phyloP scores from a whole-genome alignment of 768 basidiomycete species.

The Pisolithus albus region DNA sequence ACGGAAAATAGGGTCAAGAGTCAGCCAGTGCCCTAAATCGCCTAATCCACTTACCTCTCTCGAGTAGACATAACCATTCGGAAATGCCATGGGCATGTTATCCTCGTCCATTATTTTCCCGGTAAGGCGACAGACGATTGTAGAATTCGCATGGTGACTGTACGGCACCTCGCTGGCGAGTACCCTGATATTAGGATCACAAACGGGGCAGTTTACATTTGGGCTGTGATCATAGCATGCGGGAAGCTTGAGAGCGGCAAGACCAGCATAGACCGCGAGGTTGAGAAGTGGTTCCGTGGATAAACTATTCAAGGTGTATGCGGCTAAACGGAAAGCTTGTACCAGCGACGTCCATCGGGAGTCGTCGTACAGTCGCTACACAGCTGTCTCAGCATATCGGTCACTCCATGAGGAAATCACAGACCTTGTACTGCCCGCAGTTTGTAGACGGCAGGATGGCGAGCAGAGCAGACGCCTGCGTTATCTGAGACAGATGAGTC shows the following conservation, averaged over 20 bases:
- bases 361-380: conserved; percentile 75
- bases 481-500: conserved; percentile 72
- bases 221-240: conserved; percentile 66
- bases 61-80: conserved; percentile 91
- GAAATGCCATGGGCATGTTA: conserved; percentile 88
- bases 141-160: conserved; percentile 93
- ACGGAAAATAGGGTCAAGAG: not conserved
- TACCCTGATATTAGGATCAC: conserved; percentile 67
- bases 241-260: conserved; percentile 85
- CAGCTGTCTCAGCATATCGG: conserved; percentile 8
- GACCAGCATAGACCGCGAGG: conserved; percentile 84
- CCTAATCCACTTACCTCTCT: conserved; percentile 56
- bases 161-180: conserved; percentile 84
- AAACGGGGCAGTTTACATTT: conserved; percentile 89
- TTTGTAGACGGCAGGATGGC: conserved; percentile 66
- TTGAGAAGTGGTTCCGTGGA: conserved; percentile 83
- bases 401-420: conserved; percentile 10
- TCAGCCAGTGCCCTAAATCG: conserved; percentile 2
- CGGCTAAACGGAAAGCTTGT: conserved; percentile 75
- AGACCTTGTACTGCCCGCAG: conserved; percentile 75
- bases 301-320: conserved; percentile 81
- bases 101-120: conserved; percentile 94
- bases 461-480: conserved; percentile 68
- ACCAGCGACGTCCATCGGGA: conserved; percentile 72
- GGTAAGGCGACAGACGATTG: conserved; percentile 85